phyloP scores from a whole-genome alignment of 1,139 yeast genomes.

The Petasospora fabianii region DNA sequence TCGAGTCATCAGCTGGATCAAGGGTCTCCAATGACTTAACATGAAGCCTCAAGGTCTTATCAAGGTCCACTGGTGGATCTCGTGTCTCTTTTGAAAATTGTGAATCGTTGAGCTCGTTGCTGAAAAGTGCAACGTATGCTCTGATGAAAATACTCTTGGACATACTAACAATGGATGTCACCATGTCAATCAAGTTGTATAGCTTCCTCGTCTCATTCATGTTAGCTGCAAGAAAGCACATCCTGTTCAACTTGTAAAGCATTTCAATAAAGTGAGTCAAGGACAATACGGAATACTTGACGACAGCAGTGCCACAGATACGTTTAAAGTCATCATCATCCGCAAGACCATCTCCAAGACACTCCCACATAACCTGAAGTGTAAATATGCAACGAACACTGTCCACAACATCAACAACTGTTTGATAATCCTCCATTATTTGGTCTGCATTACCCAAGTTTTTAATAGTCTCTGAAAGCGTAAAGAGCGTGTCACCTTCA shows the following conservation, averaged over 20 bases:
- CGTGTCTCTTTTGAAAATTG: too few relatives aligned
- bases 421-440: too few relatives aligned
- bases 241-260: conserved; percentile 14
- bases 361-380: conserved; percentile 19
- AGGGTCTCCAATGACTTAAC: conserved; percentile 14
- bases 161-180: conserved; percentile 10
- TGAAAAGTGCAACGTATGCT: conserved; percentile 16
- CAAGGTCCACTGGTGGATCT: conserved; percentile 11
- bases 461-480: conserved; percentile 7
- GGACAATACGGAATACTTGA: conserved; percentile 21
- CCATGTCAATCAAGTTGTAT: conserved; percentile 18
- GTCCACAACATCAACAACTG: neutral
- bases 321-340: conserved; percentile 11
- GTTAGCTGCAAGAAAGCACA: conserved; percentile 5
- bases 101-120: conserved; percentile 16
- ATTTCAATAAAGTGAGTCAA: conserved; percentile 22
- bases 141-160: conserved; percentile 18
- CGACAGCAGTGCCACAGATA: conserved; percentile 14
- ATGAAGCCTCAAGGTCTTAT: conserved; percentile 6
- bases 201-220: conserved; percentile 5
- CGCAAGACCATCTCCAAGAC: conserved; percentile 13
- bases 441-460: conserved; percentile 7
- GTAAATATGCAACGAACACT: conserved; percentile 8
- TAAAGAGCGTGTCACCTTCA: conserved; percentile 11
- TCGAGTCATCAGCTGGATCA: conserved; percentile 10